These are phyloP conservation scores for Castanea mollissima DNA, from an alignment of 306 rosid species.

Conservation along the genomic window DNA sequence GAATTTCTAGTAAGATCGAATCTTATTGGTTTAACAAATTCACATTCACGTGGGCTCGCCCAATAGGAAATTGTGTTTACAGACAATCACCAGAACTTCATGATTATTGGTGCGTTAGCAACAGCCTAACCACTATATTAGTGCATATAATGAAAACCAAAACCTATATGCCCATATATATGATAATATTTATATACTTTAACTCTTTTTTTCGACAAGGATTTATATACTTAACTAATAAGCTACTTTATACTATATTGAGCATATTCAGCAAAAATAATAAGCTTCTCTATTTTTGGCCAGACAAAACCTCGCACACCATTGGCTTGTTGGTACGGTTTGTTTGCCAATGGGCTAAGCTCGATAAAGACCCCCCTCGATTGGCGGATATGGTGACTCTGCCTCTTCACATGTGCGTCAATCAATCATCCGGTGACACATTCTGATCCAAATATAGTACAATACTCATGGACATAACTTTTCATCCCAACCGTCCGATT, in stretches of 20 bases:
- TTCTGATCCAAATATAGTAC: not conserved
- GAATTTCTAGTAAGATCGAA: slow-evolving; percentile 34
- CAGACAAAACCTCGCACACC: slow-evolving; percentile 14
- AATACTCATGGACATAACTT: no score
- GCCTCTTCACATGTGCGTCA: slow-evolving; percentile 15
- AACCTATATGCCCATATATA: not conserved
- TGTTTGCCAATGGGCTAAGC: slow-evolving; percentile 20
- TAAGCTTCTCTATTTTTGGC: not conserved
- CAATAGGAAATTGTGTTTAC: slow-evolving; percentile 35
- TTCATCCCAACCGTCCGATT: no score
- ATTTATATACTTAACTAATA: not conserved
- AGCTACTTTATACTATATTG: no score
- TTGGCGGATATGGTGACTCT: slow-evolving; percentile 21
- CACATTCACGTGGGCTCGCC: slow-evolving; percentile 48
- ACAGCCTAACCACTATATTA: slow-evolving; percentile 4
- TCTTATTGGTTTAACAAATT: slow-evolving; percentile 59
- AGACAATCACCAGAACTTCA: slow-evolving; percentile 44
- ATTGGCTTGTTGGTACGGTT: slow-evolving; percentile 12
- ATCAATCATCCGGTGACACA: not conserved
- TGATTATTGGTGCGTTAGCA: slow-evolving; percentile 20
- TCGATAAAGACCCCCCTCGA: slow-evolving; percentile 26
- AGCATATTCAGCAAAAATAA: no score
- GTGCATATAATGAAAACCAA: not conserved
- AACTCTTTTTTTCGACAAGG: no score
- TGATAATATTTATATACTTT: not conserved